A percentile compares a stretch with the other conserved stretches of the same genome.
Evolutionary conservation across 495 filamentous ascomycete species (phyloP).

Genomic region (Trichocladium antarcticum): DNA sequence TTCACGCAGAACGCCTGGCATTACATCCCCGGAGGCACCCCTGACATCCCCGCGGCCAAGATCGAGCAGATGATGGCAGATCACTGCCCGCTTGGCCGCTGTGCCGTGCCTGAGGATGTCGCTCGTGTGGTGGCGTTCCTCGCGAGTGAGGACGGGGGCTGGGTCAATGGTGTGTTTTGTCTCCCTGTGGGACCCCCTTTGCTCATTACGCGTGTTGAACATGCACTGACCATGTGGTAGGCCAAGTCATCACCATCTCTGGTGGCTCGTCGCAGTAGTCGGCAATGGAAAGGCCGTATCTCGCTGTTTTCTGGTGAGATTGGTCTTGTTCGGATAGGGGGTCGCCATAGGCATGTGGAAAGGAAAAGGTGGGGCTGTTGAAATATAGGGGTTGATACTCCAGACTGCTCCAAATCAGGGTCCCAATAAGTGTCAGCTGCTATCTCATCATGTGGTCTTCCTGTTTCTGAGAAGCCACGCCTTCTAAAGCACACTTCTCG

Average conservation of each 20-base stretch:
- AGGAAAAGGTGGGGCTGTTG: too few relatives aligned
- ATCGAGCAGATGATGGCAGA: constrained; percentile 30
- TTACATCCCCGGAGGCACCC: constrained; percentile 43
- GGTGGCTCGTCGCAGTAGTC: constrained; percentile 28
- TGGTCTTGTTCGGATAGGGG: not conserved
- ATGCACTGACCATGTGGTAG: constrained; percentile 10
- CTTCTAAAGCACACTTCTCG: too few relatives aligned
- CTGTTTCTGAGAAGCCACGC: too few relatives aligned
- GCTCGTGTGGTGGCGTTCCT: constrained; percentile 48
- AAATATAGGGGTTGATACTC: too few relatives aligned
- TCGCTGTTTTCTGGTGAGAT: not conserved
- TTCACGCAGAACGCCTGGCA: constrained; percentile 55
- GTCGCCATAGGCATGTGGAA: not conserved
- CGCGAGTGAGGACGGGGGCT: constrained; percentile 46
- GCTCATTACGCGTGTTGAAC: not conserved
- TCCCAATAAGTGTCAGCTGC: too few relatives aligned
- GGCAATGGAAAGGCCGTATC: not conserved
- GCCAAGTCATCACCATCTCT: constrained; percentile 29
- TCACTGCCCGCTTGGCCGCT: constrained; percentile 26
- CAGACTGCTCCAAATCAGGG: too few relatives aligned
- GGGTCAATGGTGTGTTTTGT: constrained; percentile 45
- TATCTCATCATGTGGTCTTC: too few relatives aligned
- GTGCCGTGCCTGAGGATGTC: constrained; percentile 45
- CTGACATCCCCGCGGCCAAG: constrained; percentile 21
- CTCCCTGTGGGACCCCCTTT: too few relatives aligned